phyloP scores from a whole-genome alignment of 2,329 filamentous ascomycete species.

The Beauveria australis region DNA sequence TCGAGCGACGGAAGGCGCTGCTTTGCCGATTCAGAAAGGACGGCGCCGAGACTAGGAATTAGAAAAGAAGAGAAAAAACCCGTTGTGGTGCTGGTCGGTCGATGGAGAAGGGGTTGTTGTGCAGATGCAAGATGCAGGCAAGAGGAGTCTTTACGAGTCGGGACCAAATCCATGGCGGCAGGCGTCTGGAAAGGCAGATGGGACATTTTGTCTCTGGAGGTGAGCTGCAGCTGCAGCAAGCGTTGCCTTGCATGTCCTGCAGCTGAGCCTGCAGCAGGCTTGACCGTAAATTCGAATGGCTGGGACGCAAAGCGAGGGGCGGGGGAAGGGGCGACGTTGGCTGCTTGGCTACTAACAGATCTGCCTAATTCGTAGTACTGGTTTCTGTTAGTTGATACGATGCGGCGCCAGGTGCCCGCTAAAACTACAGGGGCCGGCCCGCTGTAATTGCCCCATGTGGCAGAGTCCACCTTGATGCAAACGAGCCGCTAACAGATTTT shows the following conservation, averaged over 20 bases:
- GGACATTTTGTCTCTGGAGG: not conserved
- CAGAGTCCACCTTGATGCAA: not conserved
- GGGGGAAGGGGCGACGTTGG: not conserved
- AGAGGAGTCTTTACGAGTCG: constrained; percentile 6
- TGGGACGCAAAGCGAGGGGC: constrained; percentile 16
- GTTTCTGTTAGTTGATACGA: not conserved
- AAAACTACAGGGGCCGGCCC: not conserved
- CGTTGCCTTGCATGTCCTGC: not conserved
- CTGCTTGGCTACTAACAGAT: not conserved
- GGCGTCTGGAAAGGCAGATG: no score
- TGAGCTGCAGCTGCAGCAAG: not conserved
- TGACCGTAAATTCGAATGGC: constrained; percentile 25
- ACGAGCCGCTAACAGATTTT: not conserved
- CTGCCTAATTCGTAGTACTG: not conserved
- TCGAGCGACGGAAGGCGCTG: not conserved
- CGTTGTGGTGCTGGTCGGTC: not conserved
- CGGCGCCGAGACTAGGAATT: not conserved
- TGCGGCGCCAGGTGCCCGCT: not conserved
- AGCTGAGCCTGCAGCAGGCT: not conserved
- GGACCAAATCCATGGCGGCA: not conserved
- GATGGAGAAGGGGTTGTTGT: constrained; percentile 5
- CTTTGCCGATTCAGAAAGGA: not conserved
- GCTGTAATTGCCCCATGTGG: not conserved
- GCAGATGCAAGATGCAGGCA: constrained; percentile 10
- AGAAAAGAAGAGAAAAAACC: not conserved